Conservation (phyloP, 2,329 filamentous ascomycete genomes). For the Alternaria ventricosa region DNA sequence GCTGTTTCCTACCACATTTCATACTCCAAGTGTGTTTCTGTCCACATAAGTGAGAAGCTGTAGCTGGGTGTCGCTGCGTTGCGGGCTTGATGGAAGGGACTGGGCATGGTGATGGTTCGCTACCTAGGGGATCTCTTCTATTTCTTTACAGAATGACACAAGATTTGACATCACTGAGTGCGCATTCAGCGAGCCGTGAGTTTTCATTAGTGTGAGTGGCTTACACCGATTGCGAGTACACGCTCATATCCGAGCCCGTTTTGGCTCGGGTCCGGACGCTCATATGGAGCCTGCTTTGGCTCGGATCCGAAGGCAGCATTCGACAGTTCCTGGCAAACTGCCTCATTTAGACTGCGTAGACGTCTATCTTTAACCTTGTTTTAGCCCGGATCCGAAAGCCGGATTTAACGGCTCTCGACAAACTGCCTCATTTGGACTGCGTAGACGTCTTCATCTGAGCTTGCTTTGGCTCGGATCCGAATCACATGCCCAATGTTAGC, state of each 20-base stretch:
- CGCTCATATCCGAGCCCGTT: neutral
- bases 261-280: neutral
- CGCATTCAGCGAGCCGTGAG: neutral
- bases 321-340: neutral
- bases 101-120: neutral
- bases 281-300: neutral
- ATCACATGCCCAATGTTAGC: neutral
- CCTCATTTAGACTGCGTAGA: neutral
- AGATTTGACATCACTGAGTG: neutral
- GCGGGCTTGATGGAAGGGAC: neutral
- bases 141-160: neutral
- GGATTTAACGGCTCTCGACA: neutral
- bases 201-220: neutral
- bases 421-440: too few species aligned
- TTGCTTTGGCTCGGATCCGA: neutral
- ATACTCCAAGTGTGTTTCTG: conserved; percentile 45
- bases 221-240: neutral
- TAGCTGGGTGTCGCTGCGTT: neutral
- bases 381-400: neutral
- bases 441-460: neutral
- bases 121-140: neutral
- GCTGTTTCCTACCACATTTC: conserved; percentile 44
- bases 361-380: neutral
- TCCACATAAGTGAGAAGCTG: conserved; percentile 22
- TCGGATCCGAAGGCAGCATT: neutral